Conservation (phyloP, 129 eudicot genomes). For the Flaveria trinervia region DNA sequence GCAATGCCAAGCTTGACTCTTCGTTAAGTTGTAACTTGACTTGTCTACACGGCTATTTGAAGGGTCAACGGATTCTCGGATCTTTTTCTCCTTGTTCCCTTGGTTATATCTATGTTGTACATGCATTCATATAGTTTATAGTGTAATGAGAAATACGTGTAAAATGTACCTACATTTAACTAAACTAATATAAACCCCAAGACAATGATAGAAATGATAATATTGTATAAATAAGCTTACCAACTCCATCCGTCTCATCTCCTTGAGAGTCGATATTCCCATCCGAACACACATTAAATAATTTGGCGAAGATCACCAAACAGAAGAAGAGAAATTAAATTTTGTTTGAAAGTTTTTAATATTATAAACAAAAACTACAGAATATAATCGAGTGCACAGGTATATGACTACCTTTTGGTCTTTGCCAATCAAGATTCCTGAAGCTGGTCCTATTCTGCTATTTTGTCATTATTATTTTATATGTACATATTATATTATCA, state of each 20-base stretch:
- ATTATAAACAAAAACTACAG: not conserved
- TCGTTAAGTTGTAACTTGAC: no score
- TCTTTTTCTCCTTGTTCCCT: not conserved
- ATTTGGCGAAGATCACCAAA: not conserved
- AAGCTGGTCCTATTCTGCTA: conserved; percentile 3
- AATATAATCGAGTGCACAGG: conserved; percentile 7
- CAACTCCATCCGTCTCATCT: conserved; percentile 29
- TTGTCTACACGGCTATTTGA: no score
- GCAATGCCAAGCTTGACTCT: no score
- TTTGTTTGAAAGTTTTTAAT: not conserved
- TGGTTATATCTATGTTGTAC: no score
- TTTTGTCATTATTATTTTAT: not conserved
- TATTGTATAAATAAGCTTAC: conserved; percentile 19
- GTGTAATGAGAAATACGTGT: not conserved
- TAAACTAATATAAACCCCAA: not conserved
- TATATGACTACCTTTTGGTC: conserved; percentile 13
- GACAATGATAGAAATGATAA: not conserved
- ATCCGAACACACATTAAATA: not conserved
- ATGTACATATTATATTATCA: not conserved
- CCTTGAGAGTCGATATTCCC: conserved; percentile 24
- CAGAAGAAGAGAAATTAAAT: not conserved
- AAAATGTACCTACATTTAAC: not conserved
- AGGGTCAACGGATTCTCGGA: not conserved
- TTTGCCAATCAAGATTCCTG: not conserved
- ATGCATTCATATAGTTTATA: not conserved